A percentile compares a stretch with the other conserved stretches of the same genome.
Evolutionary conservation across 2,329 filamentous ascomycete genomes (phyloP).

Genomic region (Westerdykella sp.): DNA sequence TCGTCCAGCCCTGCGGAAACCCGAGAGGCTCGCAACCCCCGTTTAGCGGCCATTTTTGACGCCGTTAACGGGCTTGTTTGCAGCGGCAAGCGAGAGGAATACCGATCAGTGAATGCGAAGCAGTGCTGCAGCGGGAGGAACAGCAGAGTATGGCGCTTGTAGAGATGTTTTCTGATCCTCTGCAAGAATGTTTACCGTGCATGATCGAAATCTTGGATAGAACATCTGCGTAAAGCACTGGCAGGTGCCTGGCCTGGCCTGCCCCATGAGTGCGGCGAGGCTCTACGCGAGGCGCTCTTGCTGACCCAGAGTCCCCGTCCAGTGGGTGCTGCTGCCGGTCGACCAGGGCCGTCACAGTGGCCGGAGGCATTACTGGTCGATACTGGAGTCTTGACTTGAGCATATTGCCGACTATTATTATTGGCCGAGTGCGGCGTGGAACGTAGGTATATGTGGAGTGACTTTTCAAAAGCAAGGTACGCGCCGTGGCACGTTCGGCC

Average conservation of each 20-base stretch:
- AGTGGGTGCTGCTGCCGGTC: conserved; percentile 1
- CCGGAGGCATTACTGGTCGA: no score
- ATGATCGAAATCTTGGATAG: no score
- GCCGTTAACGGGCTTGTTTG: neutral
- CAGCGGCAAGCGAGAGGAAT: neutral
- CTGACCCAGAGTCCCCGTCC: neutral
- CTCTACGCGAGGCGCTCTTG: conserved; percentile 8
- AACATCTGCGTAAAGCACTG: no score
- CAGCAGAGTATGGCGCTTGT: conserved; percentile 2
- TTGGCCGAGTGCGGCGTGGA: no score
- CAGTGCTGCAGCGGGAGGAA: conserved; percentile 13
- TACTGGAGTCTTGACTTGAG: no score
- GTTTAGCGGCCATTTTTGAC: neutral
- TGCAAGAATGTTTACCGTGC: neutral
- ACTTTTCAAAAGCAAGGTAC: no score
- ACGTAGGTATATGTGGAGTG: no score
- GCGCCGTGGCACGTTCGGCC: neutral
- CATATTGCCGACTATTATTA: no score
- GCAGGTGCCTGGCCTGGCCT: neutral
- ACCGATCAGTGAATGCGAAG: neutral
- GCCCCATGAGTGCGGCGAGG: conserved; percentile 3
- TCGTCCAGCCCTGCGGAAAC: conserved; percentile 8
- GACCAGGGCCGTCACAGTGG: neutral
- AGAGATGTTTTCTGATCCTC: conserved; percentile 4
- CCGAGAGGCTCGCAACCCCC: conserved; percentile 4